Percentiles rank a stretch among this genome's conserved stretches.
These are phyloP conservation scores for Curvularia verruculosa DNA, from an alignment of 2,329 filamentous ascomycete genomes.

Conservation along the genomic window DNA sequence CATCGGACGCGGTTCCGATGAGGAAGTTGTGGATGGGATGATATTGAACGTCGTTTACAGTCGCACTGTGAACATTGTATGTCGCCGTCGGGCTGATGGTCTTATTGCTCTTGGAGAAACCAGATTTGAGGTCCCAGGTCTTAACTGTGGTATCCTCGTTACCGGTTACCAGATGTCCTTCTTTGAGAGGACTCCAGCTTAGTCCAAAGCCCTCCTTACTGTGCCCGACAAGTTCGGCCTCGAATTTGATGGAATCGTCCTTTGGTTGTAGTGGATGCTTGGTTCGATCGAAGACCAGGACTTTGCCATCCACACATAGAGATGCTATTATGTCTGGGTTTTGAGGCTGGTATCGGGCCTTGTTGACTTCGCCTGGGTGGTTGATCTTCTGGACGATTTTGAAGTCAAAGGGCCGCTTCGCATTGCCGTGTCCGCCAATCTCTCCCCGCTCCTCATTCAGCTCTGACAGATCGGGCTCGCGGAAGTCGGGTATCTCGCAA, in stretches of 20 bases:
- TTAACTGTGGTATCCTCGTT: slow-evolving; percentile 91
- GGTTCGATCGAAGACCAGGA: slow-evolving; percentile 93
- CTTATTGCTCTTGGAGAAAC: slow-evolving; percentile 72
- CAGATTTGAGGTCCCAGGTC: slow-evolving; percentile 83
- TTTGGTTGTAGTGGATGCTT: slow-evolving; percentile 83
- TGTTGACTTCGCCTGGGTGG: slow-evolving; percentile 97
- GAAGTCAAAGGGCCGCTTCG: slow-evolving; percentile 81
- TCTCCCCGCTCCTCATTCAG: slow-evolving; percentile 93
- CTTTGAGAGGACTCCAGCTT: slow-evolving; percentile 85
- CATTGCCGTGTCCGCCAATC: slow-evolving; percentile 87
- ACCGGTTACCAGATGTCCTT: slow-evolving; percentile 84
- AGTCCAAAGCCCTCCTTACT: slow-evolving; percentile 88
- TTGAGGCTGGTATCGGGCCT: slow-evolving; percentile 95
- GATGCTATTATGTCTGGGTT: slow-evolving; percentile 97
- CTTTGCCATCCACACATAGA: slow-evolving; percentile 82
- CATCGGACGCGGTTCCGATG: slow-evolving; percentile 93
- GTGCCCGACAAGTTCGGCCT: slow-evolving; percentile 86
- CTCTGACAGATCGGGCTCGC: slow-evolving; percentile 74
- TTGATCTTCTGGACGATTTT: slow-evolving; percentile 94
- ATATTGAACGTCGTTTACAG: slow-evolving; percentile 97
- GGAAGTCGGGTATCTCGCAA: slow-evolving; percentile 85
- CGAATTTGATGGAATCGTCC: slow-evolving; percentile 70
- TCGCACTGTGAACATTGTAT: slow-evolving; percentile 86
- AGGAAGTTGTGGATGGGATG: slow-evolving; percentile 81
- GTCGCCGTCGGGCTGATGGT: slow-evolving; percentile 72